Conservation (phyloP, 192 early-diverging fungal species). For the Coemansia sp. region DNA sequence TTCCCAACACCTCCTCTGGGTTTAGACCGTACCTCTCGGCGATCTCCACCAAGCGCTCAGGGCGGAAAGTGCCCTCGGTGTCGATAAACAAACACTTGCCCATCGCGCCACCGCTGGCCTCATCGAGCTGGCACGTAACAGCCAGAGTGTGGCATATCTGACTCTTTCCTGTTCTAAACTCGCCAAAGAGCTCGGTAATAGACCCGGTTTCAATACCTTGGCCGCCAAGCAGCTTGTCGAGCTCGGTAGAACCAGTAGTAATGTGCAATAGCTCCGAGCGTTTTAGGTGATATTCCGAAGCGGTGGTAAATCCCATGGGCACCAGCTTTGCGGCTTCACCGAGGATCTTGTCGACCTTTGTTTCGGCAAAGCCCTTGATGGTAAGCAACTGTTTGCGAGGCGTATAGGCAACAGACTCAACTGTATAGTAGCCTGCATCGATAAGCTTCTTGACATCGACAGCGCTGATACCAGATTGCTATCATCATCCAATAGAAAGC, state of each 20-base stretch:
- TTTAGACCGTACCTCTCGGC: slow-evolving; percentile 82
- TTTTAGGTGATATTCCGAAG: slow-evolving; percentile 84
- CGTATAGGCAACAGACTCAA: slow-evolving; percentile 92
- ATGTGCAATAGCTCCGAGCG: slow-evolving; percentile 79
- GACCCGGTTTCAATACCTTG: slow-evolving; percentile 92
- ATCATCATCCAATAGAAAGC: neutral
- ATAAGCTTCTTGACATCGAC: slow-evolving; percentile 81
- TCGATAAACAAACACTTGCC: slow-evolving; percentile 97
- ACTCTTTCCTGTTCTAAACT: slow-evolving; percentile 97
- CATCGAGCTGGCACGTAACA: slow-evolving; percentile 93
- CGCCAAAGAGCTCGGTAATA: slow-evolving; percentile 98
- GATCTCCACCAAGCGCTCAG: slow-evolving; percentile 80
- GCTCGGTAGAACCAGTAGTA: slow-evolving; percentile 85
- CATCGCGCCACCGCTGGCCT: slow-evolving; percentile 85
- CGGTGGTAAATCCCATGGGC: slow-evolving; percentile 94
- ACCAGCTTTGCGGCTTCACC: slow-evolving; percentile 89
- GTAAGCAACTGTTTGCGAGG: slow-evolving; percentile 81
- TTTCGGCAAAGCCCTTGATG: slow-evolving; percentile 95
- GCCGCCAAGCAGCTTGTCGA: slow-evolving; percentile 91
- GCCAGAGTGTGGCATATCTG: slow-evolving; percentile 95
- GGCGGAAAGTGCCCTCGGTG: slow-evolving; percentile 96
- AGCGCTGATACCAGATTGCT: slow-evolving; percentile 68
- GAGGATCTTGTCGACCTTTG: slow-evolving; percentile 93
- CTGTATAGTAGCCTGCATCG: slow-evolving; percentile 84
- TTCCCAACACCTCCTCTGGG: slow-evolving; percentile 86